Percentiles rank a stretch among this genome's conserved stretches.
These are phyloP conservation scores for Galerina marginata DNA, from an alignment of 768 basidiomycete species.

Conservation along the genomic window DNA sequence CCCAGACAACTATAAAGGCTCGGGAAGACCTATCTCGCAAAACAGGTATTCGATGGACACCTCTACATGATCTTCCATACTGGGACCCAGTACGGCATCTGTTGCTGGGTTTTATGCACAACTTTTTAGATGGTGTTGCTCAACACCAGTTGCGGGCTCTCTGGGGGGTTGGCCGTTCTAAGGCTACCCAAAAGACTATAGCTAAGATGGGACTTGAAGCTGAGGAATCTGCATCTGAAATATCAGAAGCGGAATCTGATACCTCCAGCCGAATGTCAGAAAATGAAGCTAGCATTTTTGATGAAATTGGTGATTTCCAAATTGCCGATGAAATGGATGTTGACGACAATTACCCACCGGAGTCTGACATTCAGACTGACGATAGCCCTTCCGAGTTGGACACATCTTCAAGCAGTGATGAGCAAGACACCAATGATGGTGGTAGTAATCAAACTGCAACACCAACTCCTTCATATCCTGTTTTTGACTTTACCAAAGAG, in stretches of 20 bases:
- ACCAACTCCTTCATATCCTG: not conserved
- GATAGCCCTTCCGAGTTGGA: too few species aligned
- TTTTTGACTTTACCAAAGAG: constrained; percentile 17
- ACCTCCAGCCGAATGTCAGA: too few species aligned
- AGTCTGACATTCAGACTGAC: too few species aligned
- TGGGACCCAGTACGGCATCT: constrained; percentile 34
- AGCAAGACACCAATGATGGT: constrained; percentile 2
- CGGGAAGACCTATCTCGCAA: constrained; percentile 5
- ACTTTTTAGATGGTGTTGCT: constrained; percentile 31
- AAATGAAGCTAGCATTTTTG: too few species aligned
- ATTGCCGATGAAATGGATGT: too few species aligned
- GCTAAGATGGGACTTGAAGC: constrained; percentile 7
- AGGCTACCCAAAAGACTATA: not conserved
- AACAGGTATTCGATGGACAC: constrained; percentile 34
- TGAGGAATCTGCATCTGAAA: not conserved
- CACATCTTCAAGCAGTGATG: not conserved
- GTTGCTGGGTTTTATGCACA: constrained; percentile 36
- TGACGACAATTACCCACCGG: too few species aligned
- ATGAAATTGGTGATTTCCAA: too few species aligned
- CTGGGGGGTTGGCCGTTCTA: constrained; percentile 26
- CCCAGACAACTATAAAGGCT: not conserved
- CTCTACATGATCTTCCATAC: constrained; percentile 31
- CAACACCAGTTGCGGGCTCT: constrained; percentile 25
- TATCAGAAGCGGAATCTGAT: too few species aligned
- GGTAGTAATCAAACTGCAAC: constrained; percentile 7